Percentiles rank a stretch among this genome's conserved stretches.
These are phyloP conservation scores for Hyaloperonospora arabidopsidis DNA, from an alignment of 352 stramenopile genomes.

Conservation along the genomic window DNA sequence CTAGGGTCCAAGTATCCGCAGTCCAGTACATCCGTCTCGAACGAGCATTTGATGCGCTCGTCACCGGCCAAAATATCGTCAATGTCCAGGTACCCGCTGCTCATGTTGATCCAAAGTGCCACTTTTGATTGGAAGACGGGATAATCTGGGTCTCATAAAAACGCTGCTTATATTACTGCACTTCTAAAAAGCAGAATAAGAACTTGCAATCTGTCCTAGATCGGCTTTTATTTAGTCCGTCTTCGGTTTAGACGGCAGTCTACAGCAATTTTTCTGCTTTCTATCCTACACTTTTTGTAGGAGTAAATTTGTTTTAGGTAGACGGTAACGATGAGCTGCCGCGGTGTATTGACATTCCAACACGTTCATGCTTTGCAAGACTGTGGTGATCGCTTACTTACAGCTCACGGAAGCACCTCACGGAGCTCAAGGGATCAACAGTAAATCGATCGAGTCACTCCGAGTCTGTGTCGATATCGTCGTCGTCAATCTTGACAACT, in stretches of 20 bases:
- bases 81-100: constrained; percentile 52
- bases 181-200: too few relatives aligned
- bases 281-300: too few relatives aligned
- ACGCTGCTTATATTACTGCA: background rate
- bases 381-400: background rate
- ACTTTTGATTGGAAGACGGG: background rate
- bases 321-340: too few relatives aligned
- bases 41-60: constrained; percentile 73
- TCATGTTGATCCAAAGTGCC: background rate
- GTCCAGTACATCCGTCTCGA: constrained; percentile 55
- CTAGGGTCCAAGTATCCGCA: constrained; percentile 74
- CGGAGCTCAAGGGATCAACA: too few relatives aligned
- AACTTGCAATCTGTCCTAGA: too few relatives aligned
- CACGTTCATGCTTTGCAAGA: background rate
- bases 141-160: background rate
- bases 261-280: too few relatives aligned
- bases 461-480: constrained; percentile 27
- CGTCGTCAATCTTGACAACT: constrained; percentile 23
- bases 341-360: too few relatives aligned
- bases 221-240: too few relatives aligned
- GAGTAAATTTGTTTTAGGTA: too few relatives aligned
- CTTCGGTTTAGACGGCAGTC: too few relatives aligned
- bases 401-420: background rate
- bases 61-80: constrained; percentile 73
- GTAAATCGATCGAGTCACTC: constrained; percentile 12